phyloP scores from a whole-genome alignment of 2,329 filamentous ascomycete genomes.

The Hymenotorrendiella dingleyae region DNA sequence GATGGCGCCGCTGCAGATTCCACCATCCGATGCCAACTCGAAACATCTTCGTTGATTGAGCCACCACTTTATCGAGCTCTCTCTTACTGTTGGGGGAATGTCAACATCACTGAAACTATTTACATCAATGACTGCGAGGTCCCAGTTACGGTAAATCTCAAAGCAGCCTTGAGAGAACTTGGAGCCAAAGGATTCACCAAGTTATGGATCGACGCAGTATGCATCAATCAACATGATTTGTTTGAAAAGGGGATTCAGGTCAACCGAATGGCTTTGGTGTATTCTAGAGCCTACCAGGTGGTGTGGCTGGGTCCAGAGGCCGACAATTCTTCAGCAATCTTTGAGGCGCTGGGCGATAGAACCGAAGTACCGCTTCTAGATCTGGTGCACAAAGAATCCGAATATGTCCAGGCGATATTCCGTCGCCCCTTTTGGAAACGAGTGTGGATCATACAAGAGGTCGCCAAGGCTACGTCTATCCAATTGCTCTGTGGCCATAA shows the following conservation, averaged over 20 bases:
- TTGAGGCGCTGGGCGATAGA: not conserved
- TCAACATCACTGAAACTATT: not conserved
- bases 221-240: slow-evolving; percentile 1
- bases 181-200: not conserved
- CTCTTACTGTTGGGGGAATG: not conserved
- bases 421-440: not conserved
- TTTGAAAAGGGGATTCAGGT: not conserved
- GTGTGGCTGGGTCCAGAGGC: not conserved
- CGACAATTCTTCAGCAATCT: not conserved
- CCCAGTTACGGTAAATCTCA: not conserved
- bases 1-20: too few species aligned
- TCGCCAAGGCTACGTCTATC: not conserved
- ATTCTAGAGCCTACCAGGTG: not conserved
- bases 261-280: not conserved
- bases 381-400: too few species aligned
- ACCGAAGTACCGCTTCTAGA: not conserved
- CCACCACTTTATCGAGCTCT: not conserved
- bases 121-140: not conserved
- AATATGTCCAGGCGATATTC: not conserved
- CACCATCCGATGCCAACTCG: too few species aligned
- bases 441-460: not conserved
- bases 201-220: slow-evolving; percentile 4
- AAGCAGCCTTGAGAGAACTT: not conserved
- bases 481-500: not conserved
- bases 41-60: too few species aligned